A percentile compares a stretch with the other conserved stretches of the same genome.
These are phyloP conservation scores for Sophora flavescens DNA, from an alignment of 306 rosid species.

Conservation along the genomic window DNA sequence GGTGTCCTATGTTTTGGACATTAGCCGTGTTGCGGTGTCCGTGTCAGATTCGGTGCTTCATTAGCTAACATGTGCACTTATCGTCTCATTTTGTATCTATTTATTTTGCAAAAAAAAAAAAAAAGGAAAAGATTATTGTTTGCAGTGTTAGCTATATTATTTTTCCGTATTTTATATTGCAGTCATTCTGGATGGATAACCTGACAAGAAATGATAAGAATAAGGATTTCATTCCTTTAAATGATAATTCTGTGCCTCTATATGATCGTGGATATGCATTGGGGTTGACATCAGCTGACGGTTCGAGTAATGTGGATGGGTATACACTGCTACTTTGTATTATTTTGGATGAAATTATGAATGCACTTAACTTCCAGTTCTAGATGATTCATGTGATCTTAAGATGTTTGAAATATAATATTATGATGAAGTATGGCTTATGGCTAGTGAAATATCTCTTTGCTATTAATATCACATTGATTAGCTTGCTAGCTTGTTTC, in stretches of 20 bases:
- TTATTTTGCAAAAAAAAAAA: not conserved
- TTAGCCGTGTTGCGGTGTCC: no score
- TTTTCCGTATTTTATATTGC: slow-evolving; percentile 51
- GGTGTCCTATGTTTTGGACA: no score
- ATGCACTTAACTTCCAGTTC: slow-evolving; percentile 22
- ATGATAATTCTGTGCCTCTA: slow-evolving; percentile 76
- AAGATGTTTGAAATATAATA: slow-evolving; percentile 10
- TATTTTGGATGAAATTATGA: slow-evolving; percentile 35
- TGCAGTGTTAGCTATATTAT: slow-evolving; percentile 26
- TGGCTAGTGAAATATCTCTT: not conserved
- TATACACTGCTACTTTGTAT: slow-evolving; percentile 51
- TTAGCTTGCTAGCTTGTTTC: slow-evolving; percentile 28
- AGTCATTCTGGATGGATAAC: slow-evolving; percentile 96
- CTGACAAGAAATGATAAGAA: slow-evolving; percentile 60
- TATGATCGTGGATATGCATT: slow-evolving; percentile 93
- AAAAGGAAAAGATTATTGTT: slow-evolving; percentile 19
- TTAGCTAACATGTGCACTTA: slow-evolving; percentile 26
- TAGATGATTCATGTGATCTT: slow-evolving; percentile 19
- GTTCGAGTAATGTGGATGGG: slow-evolving; percentile 74
- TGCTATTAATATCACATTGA: slow-evolving; percentile 22
- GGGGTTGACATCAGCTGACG: slow-evolving; percentile 83
- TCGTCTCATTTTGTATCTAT: slow-evolving; percentile 25
- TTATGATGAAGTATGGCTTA: slow-evolving; percentile 20
- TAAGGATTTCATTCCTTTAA: slow-evolving; percentile 62
- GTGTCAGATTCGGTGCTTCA: not conserved